phyloP scores from a whole-genome alignment of 2,329 filamentous ascomycete genomes.

The Phyllosticta capitalensis region DNA sequence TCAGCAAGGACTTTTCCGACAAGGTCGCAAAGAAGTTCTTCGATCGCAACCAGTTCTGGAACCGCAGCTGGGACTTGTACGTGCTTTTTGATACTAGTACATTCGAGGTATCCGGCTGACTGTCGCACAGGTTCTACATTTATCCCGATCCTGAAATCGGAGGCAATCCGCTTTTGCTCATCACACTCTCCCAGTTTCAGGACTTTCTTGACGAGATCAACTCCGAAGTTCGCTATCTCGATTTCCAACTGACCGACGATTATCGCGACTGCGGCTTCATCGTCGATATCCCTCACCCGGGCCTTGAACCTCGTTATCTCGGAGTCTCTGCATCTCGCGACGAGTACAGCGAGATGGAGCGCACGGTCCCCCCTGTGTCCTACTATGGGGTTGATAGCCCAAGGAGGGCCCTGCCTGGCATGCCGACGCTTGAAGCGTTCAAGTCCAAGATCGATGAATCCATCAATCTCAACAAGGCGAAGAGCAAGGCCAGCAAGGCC shows the following conservation, averaged over 20 bases:
- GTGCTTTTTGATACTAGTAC: constrained; percentile 22
- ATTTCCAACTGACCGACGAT: constrained; percentile 49
- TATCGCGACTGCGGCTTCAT: constrained; percentile 47
- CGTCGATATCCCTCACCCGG: constrained; percentile 52
- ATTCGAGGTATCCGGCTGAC: background rate
- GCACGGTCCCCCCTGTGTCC: constrained; percentile 20
- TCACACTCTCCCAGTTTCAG: constrained; percentile 57
- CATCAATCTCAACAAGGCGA: constrained; percentile 41
- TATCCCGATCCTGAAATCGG: constrained; percentile 38
- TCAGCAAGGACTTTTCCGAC: constrained; percentile 41
- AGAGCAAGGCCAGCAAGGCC: constrained; percentile 38
- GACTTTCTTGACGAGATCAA: constrained; percentile 58
- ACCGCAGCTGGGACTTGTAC: constrained; percentile 67
- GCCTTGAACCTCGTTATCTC: constrained; percentile 59
- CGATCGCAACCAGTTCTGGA: constrained; percentile 46
- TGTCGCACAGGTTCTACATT: constrained; percentile 55
- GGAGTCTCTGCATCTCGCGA: constrained; percentile 44
- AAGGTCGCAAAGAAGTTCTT: constrained; percentile 47
- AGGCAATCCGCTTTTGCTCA: constrained; percentile 52
- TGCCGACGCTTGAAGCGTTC: constrained; percentile 39
- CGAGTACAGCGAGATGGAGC: constrained; percentile 32
- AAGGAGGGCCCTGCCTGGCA: constrained; percentile 15
- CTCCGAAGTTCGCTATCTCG: constrained; percentile 38
- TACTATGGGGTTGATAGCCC: constrained; percentile 14
- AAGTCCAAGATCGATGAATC: constrained; percentile 45